A percentile compares a stretch with the other conserved stretches of the same genome.
Evolutionary conservation across 2,329 filamentous ascomycete species (phyloP).

Genomic region (Tolypocladium pustulatum): DNA sequence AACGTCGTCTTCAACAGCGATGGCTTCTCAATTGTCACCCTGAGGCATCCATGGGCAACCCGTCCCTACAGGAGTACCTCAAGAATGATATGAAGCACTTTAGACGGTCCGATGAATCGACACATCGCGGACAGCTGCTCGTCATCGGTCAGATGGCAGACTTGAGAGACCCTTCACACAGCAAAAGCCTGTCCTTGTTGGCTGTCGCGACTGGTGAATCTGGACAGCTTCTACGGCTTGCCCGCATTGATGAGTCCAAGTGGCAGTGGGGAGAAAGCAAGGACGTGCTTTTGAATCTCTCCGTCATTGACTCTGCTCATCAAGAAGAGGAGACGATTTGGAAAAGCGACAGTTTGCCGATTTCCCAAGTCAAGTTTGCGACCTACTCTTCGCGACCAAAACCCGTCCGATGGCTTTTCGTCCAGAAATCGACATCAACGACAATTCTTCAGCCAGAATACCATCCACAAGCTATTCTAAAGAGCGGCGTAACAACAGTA

Average conservation of each 20-base stretch:
- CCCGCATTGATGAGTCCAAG: slow-evolving; percentile 35
- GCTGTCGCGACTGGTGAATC: slow-evolving; percentile 44
- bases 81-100: slow-evolving; percentile 24
- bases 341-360: slow-evolving; percentile 39
- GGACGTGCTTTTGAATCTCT: slow-evolving; percentile 35
- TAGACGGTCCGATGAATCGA: slow-evolving; percentile 14
- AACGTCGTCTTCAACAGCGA: slow-evolving; percentile 27
- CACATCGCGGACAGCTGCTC: slow-evolving; percentile 27
- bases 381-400: slow-evolving; percentile 24
- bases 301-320: slow-evolving; percentile 27
- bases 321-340: slow-evolving; percentile 41
- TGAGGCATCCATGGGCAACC: slow-evolving; percentile 33
- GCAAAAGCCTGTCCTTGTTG: slow-evolving; percentile 23
- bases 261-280: slow-evolving; percentile 43
- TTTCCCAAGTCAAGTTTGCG: slow-evolving; percentile 40
- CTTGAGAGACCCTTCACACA: slow-evolving; percentile 16
- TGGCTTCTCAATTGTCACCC: slow-evolving; percentile 43
- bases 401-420: slow-evolving; percentile 38
- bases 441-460: slow-evolving; percentile 42
- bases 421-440: slow-evolving; percentile 42
- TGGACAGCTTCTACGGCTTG: slow-evolving; percentile 47
- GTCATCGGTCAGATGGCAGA: slow-evolving; percentile 45
- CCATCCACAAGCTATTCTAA: slow-evolving; percentile 23
- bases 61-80: slow-evolving; percentile 19
- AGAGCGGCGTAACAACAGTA: slow-evolving; percentile 5